Evolutionary conservation across 225 moss, liverwort and hornwort genomes (phyloP).

Genomic region (Bryoerythrophyllum caledonicum): DNA sequence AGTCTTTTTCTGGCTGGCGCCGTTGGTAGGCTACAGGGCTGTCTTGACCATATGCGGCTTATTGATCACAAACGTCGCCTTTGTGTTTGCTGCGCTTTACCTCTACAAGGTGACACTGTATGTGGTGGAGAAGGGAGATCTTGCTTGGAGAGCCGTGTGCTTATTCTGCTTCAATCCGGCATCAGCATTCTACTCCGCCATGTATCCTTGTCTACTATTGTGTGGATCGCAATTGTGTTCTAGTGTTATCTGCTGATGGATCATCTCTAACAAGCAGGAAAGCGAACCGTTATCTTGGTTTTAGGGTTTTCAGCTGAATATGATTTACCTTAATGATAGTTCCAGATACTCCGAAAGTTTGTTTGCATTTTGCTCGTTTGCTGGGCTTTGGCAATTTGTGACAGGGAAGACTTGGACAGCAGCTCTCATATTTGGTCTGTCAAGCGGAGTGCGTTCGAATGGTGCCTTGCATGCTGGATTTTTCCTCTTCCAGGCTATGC

Average conservation of each 20-base stretch:
- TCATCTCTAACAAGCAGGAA: neutral
- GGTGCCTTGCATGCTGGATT: conserved; percentile 90
- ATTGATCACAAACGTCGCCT: conserved; percentile 73
- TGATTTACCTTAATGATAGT: conserved; percentile 32
- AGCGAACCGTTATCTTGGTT: neutral
- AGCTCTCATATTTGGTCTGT: conserved; percentile 67
- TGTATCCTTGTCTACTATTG: conserved; percentile 45
- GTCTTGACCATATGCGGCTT: conserved; percentile 72
- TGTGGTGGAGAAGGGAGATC: conserved; percentile 67
- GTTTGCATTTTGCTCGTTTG: conserved; percentile 77
- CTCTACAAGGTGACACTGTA: conserved; percentile 58
- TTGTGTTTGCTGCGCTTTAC: conserved; percentile 72
- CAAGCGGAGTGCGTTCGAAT: conserved; percentile 81
- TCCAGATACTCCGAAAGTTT: conserved; percentile 87
- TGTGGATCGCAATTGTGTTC: too few relatives aligned
- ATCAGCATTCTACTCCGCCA: conserved; percentile 83
- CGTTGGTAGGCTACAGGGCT: conserved; percentile 69
- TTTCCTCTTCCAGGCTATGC: conserved; percentile 91
- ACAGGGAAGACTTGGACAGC: conserved; percentile 65
- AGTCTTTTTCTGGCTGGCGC: conserved; percentile 59
- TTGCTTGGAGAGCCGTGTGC: conserved; percentile 58
- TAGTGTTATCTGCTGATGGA: conserved; percentile 14
- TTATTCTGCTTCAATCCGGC: conserved; percentile 95
- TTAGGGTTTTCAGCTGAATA: neutral
- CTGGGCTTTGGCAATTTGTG: conserved; percentile 76